Base-by-base conservation (phyloP, 495 filamentous ascomycete species). In the Annulohypoxylon maeteangense region DNA sequence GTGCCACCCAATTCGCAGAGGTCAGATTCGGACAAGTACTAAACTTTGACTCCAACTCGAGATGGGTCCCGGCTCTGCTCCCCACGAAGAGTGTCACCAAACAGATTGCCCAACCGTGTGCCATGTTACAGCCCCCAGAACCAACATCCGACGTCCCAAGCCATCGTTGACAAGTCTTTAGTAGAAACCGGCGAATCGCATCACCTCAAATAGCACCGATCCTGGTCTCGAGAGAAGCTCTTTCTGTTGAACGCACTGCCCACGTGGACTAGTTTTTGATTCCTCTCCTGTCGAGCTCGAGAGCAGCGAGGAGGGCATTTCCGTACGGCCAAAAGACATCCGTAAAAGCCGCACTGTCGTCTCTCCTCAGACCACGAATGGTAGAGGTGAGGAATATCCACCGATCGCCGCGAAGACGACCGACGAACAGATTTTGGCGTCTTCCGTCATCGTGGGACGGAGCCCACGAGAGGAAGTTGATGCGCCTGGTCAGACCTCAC, bases 41-140 rank as follows among this genome's bases (percentile, higher is more conserved):
- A 92, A 89, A 82, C 93, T 93, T 94, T 97, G 93, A 97, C 88
- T 84, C 93, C 92, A 93, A 93, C 92, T 89, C 91, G 74, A 89
- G 92, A 94, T 93, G 94, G 92, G 93, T 93, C 93, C 93, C 85
- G 81, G 70, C 51, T 44, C 61, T 69, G 68, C 67, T 72, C 66
- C 68, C 65, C 42, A 45, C 76, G 71, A 63, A 62, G 66, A 48
- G 27, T 16, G 58, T 42, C 44, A 22, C 63, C 54, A 10, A 32
- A 51, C 55, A 36, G 51, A 20, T 59, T 18, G 38, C 48, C 50
- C 1, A 47, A 53, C 25, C 27, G 6, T 23, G 51, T 53, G 22
- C n/a, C 16, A 31, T 36, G 55, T 57, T 31, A 53, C 68, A 62
- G 27, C 22, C 58, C 65, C 29, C 60, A 38, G 12, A 4, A 67